phyloP scores from a whole-genome alignment of 306 rosid species.

The Vicia sativa region DNA sequence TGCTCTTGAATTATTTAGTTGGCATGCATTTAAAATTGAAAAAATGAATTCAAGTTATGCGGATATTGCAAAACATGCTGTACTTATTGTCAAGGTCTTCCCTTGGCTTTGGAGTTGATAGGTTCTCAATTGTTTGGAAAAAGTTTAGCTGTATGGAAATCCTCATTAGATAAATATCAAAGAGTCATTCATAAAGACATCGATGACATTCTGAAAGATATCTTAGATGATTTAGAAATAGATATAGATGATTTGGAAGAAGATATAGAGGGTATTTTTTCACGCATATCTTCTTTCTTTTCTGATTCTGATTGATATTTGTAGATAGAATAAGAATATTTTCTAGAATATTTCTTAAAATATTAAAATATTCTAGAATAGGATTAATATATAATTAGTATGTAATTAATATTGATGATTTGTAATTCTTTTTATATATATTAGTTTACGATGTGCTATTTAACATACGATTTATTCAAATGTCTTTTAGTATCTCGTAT shows the following conservation, averaged over 20 bases:
- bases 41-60: not conserved
- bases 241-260: constrained; percentile 15
- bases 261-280: constrained; percentile 9
- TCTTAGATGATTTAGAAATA: constrained; percentile 27
- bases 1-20: not conserved
- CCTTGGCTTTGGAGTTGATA: constrained; percentile 17
- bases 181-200: not conserved
- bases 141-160: constrained; percentile 13
- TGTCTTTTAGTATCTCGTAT: too few species aligned
- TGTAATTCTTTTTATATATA: too few species aligned
- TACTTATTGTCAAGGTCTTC: constrained; percentile 5
- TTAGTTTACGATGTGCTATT: too few species aligned
- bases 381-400: too few species aligned
- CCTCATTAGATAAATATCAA: not conserved
- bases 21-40: constrained; percentile 9
- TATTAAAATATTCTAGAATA: too few species aligned
- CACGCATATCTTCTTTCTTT: constrained; percentile 18
- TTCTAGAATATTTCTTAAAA: too few species aligned
- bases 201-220: constrained; percentile 9
- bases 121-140: constrained; percentile 22
- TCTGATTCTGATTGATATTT: too few species aligned
- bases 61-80: not conserved
- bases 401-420: too few species aligned
- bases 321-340: too few species aligned
- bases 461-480: too few species aligned